Percentiles rank a stretch among this genome's conserved stretches.
These are phyloP conservation scores for Heterobasidion parviporum DNA, from an alignment of 1,284 basidiomycete species.

Conservation along the genomic window DNA sequence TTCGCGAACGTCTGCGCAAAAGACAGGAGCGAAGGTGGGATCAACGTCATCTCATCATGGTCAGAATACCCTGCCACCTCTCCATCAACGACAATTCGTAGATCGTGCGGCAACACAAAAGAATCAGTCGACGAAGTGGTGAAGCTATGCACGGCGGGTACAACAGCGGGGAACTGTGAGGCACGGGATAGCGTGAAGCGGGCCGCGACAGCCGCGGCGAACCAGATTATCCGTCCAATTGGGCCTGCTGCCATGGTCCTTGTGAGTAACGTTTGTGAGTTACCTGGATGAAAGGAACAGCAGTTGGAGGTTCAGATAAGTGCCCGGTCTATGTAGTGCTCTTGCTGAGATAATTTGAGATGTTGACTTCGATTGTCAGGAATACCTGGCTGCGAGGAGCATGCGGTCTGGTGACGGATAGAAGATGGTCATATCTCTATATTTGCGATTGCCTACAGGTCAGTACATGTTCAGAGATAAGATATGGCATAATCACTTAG, in stretches of 20 bases:
- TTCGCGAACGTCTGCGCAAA: slow-evolving; percentile 25
- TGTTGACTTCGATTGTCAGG: neutral
- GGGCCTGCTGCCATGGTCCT: neutral
- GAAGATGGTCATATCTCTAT: too few species aligned
- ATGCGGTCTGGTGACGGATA: too few species aligned
- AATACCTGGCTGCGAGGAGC: too few species aligned
- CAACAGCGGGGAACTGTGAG: slow-evolving; percentile 9
- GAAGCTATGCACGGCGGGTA: slow-evolving; percentile 16
- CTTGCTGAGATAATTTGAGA: neutral
- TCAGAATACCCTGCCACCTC: slow-evolving; percentile 12
- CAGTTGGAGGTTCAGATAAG: too few species aligned
- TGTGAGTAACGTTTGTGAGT: neutral
- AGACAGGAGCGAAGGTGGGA: slow-evolving; percentile 23
- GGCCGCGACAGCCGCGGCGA: neutral
- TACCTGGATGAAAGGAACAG: too few species aligned
- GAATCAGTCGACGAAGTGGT: neutral
- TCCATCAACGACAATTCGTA: slow-evolving; percentile 16
- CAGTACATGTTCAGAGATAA: too few species aligned
- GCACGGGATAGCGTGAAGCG: neutral
- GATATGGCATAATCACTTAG: too few species aligned
- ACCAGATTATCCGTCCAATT: neutral
- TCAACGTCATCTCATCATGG: slow-evolving; percentile 20
- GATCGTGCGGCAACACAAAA: slow-evolving; percentile 11
- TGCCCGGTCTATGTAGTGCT: neutral
- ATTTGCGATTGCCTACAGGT: too few species aligned